Percentiles rank a stretch among this genome's conserved stretches.
These are phyloP conservation scores for Suhomyces bribrorum DNA, from an alignment of 1,139 yeast genomes.

Conservation along the genomic window DNA sequence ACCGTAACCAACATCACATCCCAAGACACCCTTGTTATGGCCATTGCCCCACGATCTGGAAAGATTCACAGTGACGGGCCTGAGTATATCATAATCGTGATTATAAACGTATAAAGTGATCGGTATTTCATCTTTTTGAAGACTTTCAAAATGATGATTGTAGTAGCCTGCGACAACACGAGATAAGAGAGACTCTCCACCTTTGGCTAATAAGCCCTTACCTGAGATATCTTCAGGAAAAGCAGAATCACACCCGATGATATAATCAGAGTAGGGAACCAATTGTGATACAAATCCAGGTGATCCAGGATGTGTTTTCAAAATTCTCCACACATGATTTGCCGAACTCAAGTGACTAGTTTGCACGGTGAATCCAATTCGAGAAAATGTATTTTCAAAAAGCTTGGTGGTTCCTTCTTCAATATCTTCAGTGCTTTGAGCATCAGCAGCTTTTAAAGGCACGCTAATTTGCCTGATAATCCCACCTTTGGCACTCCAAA, in stretches of 20 bases:
- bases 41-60: slow-evolving; percentile 46
- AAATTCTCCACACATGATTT: slow-evolving; percentile 85
- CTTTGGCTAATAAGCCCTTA: slow-evolving; percentile 63
- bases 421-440: slow-evolving; percentile 10
- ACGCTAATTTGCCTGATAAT: slow-evolving; percentile 52
- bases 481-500: slow-evolving; percentile 94
- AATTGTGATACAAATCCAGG: slow-evolving; percentile 88
- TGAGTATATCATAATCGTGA: slow-evolving; percentile 77
- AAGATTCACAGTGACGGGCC: slow-evolving; percentile 78
- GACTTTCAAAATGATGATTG: slow-evolving; percentile 46
- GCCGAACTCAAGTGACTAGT: slow-evolving; percentile 76
- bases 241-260: slow-evolving; percentile 78
- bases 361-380: slow-evolving; percentile 69
- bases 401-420: slow-evolving; percentile 14
- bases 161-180: slow-evolving; percentile 61
- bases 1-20: slow-evolving; percentile 96
- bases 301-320: slow-evolving; percentile 70
- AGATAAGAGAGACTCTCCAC: slow-evolving; percentile 82
- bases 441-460: slow-evolving; percentile 35
- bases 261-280: slow-evolving; percentile 83
- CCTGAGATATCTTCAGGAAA: slow-evolving; percentile 55
- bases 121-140: slow-evolving; percentile 39
- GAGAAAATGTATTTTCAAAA: slow-evolving; percentile 27
- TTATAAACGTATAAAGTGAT: slow-evolving; percentile 78
- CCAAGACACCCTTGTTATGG: slow-evolving; percentile 74